Percentiles rank a stretch among this genome's conserved stretches.
These are phyloP conservation scores for Suillus fuscotomentosus DNA, from an alignment of 768 basidiomycete genomes.

Conservation along the genomic window DNA sequence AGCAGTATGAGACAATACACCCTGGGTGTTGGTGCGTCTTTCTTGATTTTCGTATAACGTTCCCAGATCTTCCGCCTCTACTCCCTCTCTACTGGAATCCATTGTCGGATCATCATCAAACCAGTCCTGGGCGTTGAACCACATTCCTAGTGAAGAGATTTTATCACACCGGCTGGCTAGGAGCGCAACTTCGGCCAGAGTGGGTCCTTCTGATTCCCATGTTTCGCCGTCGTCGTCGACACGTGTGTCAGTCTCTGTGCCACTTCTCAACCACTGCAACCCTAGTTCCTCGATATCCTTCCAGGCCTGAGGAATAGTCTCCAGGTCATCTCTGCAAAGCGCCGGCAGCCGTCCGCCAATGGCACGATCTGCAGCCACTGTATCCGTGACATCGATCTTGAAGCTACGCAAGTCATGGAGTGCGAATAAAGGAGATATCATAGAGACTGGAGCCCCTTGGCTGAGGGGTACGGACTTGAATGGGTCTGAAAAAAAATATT, in stretches of 20 bases:
- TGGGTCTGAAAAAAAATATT: background rate
- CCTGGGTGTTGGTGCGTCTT: background rate
- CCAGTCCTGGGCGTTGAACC: background rate
- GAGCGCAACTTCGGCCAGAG: background rate
- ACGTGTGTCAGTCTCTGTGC: background rate
- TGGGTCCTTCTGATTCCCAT: background rate
- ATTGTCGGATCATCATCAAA: background rate
- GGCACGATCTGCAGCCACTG: background rate
- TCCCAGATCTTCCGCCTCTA: background rate
- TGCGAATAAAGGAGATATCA: background rate
- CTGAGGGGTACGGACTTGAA: background rate
- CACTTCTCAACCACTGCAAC: background rate
- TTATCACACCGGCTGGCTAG: background rate
- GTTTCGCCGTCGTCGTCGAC: background rate
- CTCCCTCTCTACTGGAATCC: background rate
- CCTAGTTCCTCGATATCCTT: background rate
- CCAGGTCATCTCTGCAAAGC: background rate
- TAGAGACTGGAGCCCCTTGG: background rate
- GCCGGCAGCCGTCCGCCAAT: background rate
- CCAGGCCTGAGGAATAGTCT: background rate
- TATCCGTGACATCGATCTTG: background rate
- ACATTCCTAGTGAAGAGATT: background rate
- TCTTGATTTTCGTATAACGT: background rate
- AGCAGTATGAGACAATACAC: background rate
- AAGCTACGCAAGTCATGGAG: background rate